A percentile compares a stretch with the other conserved stretches of the same genome.
Conservation (phyloP, 305 asterid genomes). For the Fraxinus dipetala region DNA sequence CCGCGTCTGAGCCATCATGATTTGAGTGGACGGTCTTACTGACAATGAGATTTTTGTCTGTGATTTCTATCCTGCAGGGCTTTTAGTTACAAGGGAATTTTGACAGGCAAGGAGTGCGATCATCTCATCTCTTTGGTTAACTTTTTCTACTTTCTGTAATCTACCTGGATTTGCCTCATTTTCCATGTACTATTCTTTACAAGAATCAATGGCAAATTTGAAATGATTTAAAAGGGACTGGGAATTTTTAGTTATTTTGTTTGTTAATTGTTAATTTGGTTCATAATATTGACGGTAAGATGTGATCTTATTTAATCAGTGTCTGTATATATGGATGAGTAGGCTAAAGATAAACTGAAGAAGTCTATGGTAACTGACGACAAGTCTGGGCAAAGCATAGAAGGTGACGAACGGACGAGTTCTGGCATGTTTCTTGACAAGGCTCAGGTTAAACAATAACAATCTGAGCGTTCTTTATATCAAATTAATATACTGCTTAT, state of each 20-base stretch:
- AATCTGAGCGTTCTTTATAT: constrained; percentile 3
- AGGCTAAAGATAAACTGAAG: constrained; percentile 86
- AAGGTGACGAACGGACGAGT: constrained; percentile 83
- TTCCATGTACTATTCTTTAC: background rate
- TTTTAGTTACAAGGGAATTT: constrained; percentile 60
- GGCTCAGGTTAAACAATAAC: constrained; percentile 48
- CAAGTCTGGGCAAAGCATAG: constrained; percentile 78
- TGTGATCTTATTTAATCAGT: background rate
- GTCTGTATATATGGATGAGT: constrained; percentile 29
- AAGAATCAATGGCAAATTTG: background rate
- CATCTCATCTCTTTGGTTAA: constrained; percentile 69
- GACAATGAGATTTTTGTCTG: background rate
- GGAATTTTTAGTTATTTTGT: background rate
- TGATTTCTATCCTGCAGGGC: constrained; percentile 49
- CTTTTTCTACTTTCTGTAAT: constrained; percentile 5
- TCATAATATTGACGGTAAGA: background rate
- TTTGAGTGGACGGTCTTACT: background rate
- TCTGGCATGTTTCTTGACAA: constrained; percentile 75
- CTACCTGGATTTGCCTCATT: background rate
- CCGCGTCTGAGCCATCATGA: background rate
- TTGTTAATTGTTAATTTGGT: background rate
- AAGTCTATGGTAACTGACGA: constrained; percentile 91
- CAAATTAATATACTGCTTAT: background rate
- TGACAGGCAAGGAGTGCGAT: constrained; percentile 75
- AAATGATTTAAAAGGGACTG: background rate